Conservation (phyloP, 441 rosid genomes). For the Arabidopsis hybrid region DNA sequence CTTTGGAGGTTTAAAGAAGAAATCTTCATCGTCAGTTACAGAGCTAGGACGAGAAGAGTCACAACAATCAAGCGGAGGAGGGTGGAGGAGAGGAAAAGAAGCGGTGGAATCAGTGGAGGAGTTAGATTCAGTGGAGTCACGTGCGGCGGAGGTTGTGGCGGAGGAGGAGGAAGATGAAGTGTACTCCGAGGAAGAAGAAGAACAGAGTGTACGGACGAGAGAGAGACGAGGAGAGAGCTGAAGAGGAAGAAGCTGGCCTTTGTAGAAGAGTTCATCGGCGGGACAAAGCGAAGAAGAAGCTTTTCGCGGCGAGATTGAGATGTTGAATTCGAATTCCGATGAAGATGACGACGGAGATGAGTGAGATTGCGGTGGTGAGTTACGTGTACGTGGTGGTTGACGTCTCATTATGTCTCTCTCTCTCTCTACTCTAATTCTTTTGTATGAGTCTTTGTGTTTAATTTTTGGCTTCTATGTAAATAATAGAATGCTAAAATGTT, state of each 20-base stretch:
- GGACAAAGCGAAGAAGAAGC: constrained; percentile 76
- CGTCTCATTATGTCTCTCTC: constrained; percentile 52
- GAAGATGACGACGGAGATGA: constrained; percentile 84
- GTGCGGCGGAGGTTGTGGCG: constrained; percentile 63
- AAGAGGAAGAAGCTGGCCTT: constrained; percentile 93
- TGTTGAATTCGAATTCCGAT: constrained; percentile 86
- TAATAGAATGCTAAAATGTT: constrained; percentile 26
- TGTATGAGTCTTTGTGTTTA: neutral
- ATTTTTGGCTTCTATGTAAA: constrained; percentile 33
- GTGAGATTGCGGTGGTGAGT: constrained; percentile 40
- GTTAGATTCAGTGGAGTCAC: constrained; percentile 89
- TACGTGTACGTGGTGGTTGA: constrained; percentile 71
- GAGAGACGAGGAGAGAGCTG: constrained; percentile 92
- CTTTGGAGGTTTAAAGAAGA: constrained; percentile 38
- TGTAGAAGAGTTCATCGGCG: constrained; percentile 96
- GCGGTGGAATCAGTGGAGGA: constrained; percentile 78
- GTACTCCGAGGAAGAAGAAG: constrained; percentile 72
- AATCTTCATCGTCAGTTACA: constrained; percentile 75
- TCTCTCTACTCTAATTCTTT: constrained; percentile 50
- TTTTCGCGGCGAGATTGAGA: constrained; percentile 75
- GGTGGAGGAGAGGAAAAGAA: constrained; percentile 55
- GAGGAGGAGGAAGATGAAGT: constrained; percentile 72
- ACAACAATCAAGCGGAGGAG: constrained; percentile 57
- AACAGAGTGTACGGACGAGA: constrained; percentile 83
- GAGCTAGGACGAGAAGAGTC: constrained; percentile 92